Conservation (phyloP, 257 asterid species). For the Gentiana straminea region DNA sequence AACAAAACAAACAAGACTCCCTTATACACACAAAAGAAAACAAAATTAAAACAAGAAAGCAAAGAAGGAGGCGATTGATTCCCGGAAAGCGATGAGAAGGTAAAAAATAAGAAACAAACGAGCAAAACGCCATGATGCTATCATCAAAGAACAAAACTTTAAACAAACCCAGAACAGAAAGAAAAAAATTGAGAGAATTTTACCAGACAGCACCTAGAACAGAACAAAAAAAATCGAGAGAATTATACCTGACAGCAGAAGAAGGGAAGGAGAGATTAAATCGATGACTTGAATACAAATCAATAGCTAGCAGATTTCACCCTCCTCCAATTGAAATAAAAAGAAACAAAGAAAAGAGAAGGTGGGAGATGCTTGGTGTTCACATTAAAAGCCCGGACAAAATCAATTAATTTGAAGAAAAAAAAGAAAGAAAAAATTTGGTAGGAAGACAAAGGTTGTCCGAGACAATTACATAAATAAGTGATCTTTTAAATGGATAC, state of each 20-base stretch:
- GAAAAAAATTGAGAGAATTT: slow-evolving; percentile 7
- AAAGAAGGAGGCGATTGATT: background rate
- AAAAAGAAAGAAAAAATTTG: too few species aligned
- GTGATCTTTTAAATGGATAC: too few species aligned
- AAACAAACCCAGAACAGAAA: background rate
- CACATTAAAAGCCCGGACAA: too few species aligned
- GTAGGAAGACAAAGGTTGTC: too few species aligned
- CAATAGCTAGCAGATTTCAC: slow-evolving; percentile 12
- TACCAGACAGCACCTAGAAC: slow-evolving; percentile 28
- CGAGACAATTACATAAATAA: too few species aligned
- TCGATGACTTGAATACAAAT: slow-evolving; percentile 1
- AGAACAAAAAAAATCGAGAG: slow-evolving; percentile 41
- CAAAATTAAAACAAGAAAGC: slow-evolving; percentile 4
- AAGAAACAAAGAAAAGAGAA: background rate
- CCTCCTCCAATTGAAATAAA: slow-evolving; percentile 1
- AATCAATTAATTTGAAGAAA: too few species aligned
- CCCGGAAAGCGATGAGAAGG: background rate
- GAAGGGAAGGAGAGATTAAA: slow-evolving; percentile 18
- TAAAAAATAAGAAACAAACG: slow-evolving; percentile 2
- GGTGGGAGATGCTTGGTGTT: too few species aligned
- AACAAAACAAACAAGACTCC: too few species aligned
- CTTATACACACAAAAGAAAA: background rate
- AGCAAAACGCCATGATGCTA: background rate
- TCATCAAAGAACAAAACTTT: slow-evolving; percentile 3
- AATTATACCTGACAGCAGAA: slow-evolving; percentile 58